Conservation (phyloP, 106 monocot species). For the Acanthochlamys bracteata region DNA sequence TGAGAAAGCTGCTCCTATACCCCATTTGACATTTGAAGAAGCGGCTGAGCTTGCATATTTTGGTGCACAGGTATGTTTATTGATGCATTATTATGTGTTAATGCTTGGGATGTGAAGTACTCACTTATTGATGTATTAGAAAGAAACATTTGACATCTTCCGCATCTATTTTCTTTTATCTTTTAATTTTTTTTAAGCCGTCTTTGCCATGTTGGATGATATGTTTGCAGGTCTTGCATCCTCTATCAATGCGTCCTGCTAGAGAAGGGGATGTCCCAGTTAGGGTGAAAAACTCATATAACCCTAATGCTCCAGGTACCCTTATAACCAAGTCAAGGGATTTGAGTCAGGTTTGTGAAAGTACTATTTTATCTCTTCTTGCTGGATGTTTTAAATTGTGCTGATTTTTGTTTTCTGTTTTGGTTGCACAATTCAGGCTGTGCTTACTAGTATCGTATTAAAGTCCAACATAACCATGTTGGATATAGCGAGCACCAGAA, state of each 20-base stretch:
- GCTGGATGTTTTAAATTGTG: too few relatives aligned
- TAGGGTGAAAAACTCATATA: slow-evolving; percentile 92
- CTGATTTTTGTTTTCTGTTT: too few relatives aligned
- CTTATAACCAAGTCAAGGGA: slow-evolving; percentile 93
- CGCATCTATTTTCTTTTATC: too few relatives aligned
- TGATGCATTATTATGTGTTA: too few relatives aligned
- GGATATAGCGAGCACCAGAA: slow-evolving; percentile 93
- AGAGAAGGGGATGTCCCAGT: slow-evolving; percentile 90
- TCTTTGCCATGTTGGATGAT: too few relatives aligned
- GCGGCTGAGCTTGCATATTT: slow-evolving; percentile 96
- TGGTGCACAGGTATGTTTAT: slow-evolving; percentile 68
- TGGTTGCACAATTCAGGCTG: too few relatives aligned
- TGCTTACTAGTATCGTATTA: slow-evolving; percentile 27
- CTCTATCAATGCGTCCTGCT: slow-evolving; percentile 91
- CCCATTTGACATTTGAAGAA: slow-evolving; percentile 89
- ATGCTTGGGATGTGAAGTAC: too few relatives aligned
- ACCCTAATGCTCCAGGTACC: slow-evolving; percentile 75
- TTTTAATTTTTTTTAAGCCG: too few relatives aligned
- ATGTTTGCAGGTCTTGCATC: slow-evolving; percentile 67
- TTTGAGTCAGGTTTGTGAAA: slow-evolving; percentile 68
- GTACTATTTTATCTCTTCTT: too few relatives aligned
- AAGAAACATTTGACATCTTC: too few relatives aligned
- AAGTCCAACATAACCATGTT: slow-evolving; percentile 91
- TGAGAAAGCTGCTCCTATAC: slow-evolving; percentile 63
- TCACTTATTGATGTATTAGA: too few relatives aligned